phyloP scores from a whole-genome alignment of 2,329 filamentous ascomycete genomes.

The Seiridium cupressi region DNA sequence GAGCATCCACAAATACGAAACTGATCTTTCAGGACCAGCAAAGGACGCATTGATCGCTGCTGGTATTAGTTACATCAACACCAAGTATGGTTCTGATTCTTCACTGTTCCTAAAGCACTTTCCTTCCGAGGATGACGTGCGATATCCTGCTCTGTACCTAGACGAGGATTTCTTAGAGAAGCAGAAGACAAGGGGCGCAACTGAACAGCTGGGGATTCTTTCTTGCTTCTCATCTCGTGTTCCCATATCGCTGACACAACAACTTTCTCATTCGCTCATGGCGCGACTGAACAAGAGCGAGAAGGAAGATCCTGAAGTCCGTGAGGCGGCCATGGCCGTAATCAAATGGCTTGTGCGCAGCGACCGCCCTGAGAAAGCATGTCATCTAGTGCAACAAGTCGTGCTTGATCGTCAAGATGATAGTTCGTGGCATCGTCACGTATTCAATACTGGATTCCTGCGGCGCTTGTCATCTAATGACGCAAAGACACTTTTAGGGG shows the following conservation, averaged over 20 bases:
- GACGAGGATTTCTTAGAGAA: slow-evolving; percentile 15
- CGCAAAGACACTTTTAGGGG: slow-evolving; percentile 23
- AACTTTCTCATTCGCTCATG: slow-evolving; percentile 11
- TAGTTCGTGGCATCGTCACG: slow-evolving; percentile 30
- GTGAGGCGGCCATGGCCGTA: slow-evolving; percentile 11
- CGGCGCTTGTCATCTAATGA: slow-evolving; percentile 21
- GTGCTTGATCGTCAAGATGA: slow-evolving; percentile 25
- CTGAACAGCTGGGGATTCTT: background rate
- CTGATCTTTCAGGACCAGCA: background rate
- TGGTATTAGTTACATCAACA: slow-evolving; percentile 13
- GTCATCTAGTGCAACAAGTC: slow-evolving; percentile 26
- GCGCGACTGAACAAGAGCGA: slow-evolving; percentile 3
- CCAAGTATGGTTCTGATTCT: slow-evolving; percentile 13
- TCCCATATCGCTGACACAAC: slow-evolving; percentile 6
- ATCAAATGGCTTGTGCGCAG: slow-evolving; percentile 21
- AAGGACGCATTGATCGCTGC: slow-evolving; percentile 10
- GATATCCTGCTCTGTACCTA: slow-evolving; percentile 20
- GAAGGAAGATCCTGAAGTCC: background rate
- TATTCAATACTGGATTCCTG: slow-evolving; percentile 26
- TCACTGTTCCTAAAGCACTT: slow-evolving; percentile 16
- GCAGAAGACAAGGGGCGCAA: slow-evolving; percentile 10
- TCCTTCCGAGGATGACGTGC: slow-evolving; percentile 12
- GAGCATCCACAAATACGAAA: background rate
- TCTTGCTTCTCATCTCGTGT: background rate
- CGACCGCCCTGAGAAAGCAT: slow-evolving; percentile 28